A percentile compares a stretch with the other conserved stretches of the same genome.
phyloP scores from a whole-genome alignment of 768 basidiomycete species.

The Suillus lakei region DNA sequence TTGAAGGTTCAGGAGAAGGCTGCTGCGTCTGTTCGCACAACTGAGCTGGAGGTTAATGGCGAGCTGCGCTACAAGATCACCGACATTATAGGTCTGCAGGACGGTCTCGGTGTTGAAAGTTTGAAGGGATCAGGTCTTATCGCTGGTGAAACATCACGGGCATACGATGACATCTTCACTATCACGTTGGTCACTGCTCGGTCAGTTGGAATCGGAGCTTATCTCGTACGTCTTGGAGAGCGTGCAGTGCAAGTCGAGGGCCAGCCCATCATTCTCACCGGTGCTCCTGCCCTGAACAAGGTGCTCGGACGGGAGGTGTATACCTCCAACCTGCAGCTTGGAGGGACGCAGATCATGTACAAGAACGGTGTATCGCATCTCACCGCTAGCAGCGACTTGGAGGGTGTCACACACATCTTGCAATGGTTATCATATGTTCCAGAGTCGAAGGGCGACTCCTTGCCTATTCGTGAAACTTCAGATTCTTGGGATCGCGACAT shows the following conservation, averaged over 20 bases:
- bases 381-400: constrained; percentile 92
- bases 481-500: constrained; percentile 95
- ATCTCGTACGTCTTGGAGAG: constrained; percentile 97
- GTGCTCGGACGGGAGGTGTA: constrained; percentile 99
- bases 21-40: constrained; percentile 73
- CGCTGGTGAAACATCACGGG: constrained; percentile 96
- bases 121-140: constrained; percentile 97
- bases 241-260: constrained; percentile 99
- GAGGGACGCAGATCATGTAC: constrained; percentile 99
- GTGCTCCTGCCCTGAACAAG: constrained; percentile 96
- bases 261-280: constrained; percentile 98
- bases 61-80: constrained; percentile 94
- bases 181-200: constrained; percentile 98
- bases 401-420: constrained; percentile 92
- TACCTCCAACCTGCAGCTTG: constrained; percentile 97
- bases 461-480: constrained; percentile 75
- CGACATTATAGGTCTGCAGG: constrained; percentile 95
- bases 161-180: constrained; percentile 99
- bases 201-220: constrained; percentile 98
- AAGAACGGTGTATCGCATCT: constrained; percentile 99
- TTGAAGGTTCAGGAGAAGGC: constrained; percentile 90
- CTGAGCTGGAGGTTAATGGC: constrained; percentile 84
- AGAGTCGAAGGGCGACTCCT: constrained; percentile 73
- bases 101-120: constrained; percentile 96
- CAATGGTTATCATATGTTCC: constrained; percentile 97